Conservation (phyloP, 2,329 filamentous ascomycete species). For the Clarireedia monteithiana region DNA sequence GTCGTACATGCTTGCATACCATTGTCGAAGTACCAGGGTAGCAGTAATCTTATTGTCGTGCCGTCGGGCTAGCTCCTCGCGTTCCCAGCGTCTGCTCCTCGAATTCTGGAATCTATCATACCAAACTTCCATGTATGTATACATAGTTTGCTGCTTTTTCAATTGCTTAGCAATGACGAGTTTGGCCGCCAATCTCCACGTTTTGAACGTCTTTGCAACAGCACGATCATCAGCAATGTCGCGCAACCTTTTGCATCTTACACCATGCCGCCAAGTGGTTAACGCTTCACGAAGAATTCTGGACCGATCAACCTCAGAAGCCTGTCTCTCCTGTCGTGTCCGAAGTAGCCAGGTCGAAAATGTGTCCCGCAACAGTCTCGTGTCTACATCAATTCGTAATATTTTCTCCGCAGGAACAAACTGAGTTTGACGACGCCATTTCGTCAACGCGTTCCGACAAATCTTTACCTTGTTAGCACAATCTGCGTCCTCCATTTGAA, state of each 20-base stretch:
- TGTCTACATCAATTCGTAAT: slow-evolving; percentile 37
- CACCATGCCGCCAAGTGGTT: slow-evolving; percentile 53
- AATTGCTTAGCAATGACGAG: slow-evolving; percentile 28
- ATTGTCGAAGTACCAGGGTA: slow-evolving; percentile 18
- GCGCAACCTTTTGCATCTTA: slow-evolving; percentile 45
- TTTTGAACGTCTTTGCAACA: slow-evolving; percentile 48
- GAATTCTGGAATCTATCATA: slow-evolving; percentile 31
- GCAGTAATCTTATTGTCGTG: slow-evolving; percentile 20
- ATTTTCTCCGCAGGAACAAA: slow-evolving; percentile 25
- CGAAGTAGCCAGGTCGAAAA: slow-evolving; percentile 43
- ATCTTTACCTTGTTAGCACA: slow-evolving; percentile 8
- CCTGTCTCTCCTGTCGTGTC: slow-evolving; percentile 36
- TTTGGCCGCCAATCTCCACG: slow-evolving; percentile 49
- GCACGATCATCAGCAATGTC: slow-evolving; percentile 48
- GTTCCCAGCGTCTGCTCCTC: slow-evolving; percentile 18
- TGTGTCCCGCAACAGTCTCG: slow-evolving; percentile 36
- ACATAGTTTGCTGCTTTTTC: slow-evolving; percentile 33
- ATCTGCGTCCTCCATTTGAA: slow-evolving; percentile 14
- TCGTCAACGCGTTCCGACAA: slow-evolving; percentile 15
- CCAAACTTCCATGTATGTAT: slow-evolving; percentile 33
- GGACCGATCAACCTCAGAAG: slow-evolving; percentile 40
- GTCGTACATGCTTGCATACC: slow-evolving; percentile 19
- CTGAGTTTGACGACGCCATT: slow-evolving; percentile 22
- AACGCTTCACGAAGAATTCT: slow-evolving; percentile 49
- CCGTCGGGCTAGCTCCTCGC: slow-evolving; percentile 20